Percentiles rank a stretch among this genome's conserved stretches.
Evolutionary conservation across 2,329 filamentous ascomycete species (phyloP).

Genomic region (Fusarium oligoseptatum): DNA sequence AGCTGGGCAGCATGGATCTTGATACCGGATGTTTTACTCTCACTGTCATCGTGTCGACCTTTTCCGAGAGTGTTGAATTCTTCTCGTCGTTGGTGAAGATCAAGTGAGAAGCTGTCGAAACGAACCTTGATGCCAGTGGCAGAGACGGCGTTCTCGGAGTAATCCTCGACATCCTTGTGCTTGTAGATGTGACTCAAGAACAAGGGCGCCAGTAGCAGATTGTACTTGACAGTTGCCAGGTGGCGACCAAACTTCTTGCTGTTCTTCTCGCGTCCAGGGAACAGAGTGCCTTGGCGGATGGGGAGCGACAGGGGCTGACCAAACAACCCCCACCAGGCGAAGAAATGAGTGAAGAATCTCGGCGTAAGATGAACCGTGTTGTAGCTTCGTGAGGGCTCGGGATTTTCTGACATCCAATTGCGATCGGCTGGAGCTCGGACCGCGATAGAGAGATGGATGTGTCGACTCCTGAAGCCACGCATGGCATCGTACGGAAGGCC

Average conservation of each 20-base stretch:
- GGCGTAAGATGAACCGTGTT: slow-evolving; percentile 96
- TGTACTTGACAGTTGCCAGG: slow-evolving; percentile 98
- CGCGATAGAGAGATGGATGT: slow-evolving; percentile 95
- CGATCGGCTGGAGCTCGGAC: slow-evolving; percentile 88
- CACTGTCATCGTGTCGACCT: slow-evolving; percentile 78
- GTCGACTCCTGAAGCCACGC: slow-evolving; percentile 93
- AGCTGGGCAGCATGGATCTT: slow-evolving; percentile 95
- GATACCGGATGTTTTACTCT: slow-evolving; percentile 84
- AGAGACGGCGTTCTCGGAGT: slow-evolving; percentile 80
- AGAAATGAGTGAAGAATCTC: slow-evolving; percentile 98
- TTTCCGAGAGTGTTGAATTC: slow-evolving; percentile 88
- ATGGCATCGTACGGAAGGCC: slow-evolving; percentile 86
- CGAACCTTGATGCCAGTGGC: slow-evolving; percentile 97
- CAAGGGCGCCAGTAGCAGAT: slow-evolving; percentile 88
- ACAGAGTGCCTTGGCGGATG: slow-evolving; percentile 90
- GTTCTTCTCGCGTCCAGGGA: slow-evolving; percentile 93
- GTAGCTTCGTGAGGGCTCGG: slow-evolving; percentile 87
- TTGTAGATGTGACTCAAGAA: slow-evolving; percentile 99
- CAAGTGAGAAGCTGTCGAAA: slow-evolving; percentile 96
- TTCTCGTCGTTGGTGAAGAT: slow-evolving; percentile 93
- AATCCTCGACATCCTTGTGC: slow-evolving; percentile 94
- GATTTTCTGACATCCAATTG: slow-evolving; percentile 84
- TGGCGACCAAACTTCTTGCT: slow-evolving; percentile 99
- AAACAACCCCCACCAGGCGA: slow-evolving; percentile 97
- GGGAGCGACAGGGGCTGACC: slow-evolving; percentile 94